These are phyloP conservation scores for Pterocarpus macrocarpus DNA, from an alignment of 306 rosid genomes.

Conservation along the genomic window DNA sequence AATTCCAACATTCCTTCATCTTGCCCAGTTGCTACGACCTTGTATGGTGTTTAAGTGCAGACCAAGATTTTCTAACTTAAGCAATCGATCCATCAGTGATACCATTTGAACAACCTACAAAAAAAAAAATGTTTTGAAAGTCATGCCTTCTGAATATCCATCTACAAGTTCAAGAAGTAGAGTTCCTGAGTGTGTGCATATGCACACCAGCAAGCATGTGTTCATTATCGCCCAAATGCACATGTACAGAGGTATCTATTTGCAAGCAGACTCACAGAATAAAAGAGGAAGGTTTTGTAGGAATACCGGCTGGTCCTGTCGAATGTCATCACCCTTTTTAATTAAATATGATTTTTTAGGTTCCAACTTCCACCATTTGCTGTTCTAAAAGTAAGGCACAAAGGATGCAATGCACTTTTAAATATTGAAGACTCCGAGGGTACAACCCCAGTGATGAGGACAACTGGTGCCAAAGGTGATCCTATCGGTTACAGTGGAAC, in stretches of 20 bases:
- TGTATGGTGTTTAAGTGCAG: slow-evolving; percentile 91
- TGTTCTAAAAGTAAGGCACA: slow-evolving; percentile 90
- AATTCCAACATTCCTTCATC: slow-evolving; percentile 99
- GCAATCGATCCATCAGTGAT: slow-evolving; percentile 95
- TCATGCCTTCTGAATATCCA: slow-evolving; percentile 26
- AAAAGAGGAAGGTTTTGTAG: slow-evolving; percentile 30
- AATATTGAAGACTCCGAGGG: slow-evolving; percentile 94
- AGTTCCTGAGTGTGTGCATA: neutral
- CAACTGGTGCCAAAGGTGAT: slow-evolving; percentile 88
- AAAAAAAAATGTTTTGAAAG: slow-evolving; percentile 45
- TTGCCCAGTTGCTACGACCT: slow-evolving; percentile 97
- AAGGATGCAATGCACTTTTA: slow-evolving; percentile 95
- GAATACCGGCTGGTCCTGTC: slow-evolving; percentile 94
- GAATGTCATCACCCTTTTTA: slow-evolving; percentile 96
- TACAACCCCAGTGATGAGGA: slow-evolving; percentile 86
- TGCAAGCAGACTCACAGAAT: slow-evolving; percentile 10
- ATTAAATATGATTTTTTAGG: slow-evolving; percentile 82
- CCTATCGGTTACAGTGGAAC: slow-evolving; percentile 80
- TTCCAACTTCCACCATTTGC: slow-evolving; percentile 69
- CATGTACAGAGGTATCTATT: neutral
- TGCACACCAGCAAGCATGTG: slow-evolving; percentile 8
- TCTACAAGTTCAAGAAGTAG: slow-evolving; percentile 21
- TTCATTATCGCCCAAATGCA: slow-evolving; percentile 7
- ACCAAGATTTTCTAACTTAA: slow-evolving; percentile 93
- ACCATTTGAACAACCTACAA: slow-evolving; percentile 98